phyloP scores from a whole-genome alignment of 1,284 basidiomycete genomes.

The Marasmius tenuissimus region DNA sequence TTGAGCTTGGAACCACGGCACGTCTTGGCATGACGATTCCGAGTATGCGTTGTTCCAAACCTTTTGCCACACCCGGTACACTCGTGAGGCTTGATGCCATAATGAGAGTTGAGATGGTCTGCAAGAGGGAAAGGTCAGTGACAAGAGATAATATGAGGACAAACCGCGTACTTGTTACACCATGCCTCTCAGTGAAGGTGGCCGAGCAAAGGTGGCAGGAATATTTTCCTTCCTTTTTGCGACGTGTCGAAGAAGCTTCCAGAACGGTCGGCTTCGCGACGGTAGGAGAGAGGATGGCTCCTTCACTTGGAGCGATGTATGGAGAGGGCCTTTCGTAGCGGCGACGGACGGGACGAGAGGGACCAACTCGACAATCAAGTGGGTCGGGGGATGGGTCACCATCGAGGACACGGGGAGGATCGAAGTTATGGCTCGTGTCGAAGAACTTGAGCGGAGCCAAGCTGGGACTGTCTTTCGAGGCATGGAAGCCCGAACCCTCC shows the following conservation, averaged over 20 bases:
- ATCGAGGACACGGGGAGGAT: too few species aligned
- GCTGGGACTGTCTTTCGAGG: too few species aligned
- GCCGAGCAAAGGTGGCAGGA: neutral
- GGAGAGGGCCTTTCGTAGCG: neutral
- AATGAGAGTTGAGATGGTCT: neutral
- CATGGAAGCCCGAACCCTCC: too few species aligned
- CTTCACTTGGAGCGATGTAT: neutral
- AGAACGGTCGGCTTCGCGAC: neutral
- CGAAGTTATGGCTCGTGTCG: too few species aligned
- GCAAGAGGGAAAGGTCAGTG: neutral
- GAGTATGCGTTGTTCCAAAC: neutral
- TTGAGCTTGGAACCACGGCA: neutral
- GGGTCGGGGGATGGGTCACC: neutral
- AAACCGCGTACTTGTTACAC: neutral
- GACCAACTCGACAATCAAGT: neutral
- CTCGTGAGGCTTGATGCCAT: neutral
- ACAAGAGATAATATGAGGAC: neutral
- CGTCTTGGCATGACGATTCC: neutral
- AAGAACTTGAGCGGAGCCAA: too few species aligned
- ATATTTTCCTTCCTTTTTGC: neutral
- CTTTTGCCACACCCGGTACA: neutral
- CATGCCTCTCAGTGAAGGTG: neutral
- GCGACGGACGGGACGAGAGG: neutral
- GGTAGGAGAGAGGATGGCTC: neutral
- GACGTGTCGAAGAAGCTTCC: neutral